Base-by-base conservation (phyloP, 2,329 filamentous ascomycete genomes). In the Fusarium sp. region DNA sequence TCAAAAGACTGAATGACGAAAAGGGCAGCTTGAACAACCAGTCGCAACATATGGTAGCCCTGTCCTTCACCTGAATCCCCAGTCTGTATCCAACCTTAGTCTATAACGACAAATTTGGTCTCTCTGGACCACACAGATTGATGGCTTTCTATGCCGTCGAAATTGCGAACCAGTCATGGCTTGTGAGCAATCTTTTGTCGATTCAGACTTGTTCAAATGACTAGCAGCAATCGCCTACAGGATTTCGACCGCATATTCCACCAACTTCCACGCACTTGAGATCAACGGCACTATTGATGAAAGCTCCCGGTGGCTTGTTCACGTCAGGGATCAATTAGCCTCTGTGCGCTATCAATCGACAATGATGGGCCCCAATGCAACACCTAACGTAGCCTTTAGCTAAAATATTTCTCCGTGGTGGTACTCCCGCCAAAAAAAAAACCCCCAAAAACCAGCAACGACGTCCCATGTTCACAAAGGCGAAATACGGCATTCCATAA, bases 11-110 rank as follows among this genome's bases (percentile, higher is more conserved):
- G 17, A 31, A 49, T 14, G 31, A 22, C 47, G 54, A 64, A 39
- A 49, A 33, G 38, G 28, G 52, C 22, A 38, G 48, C n/a, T 47
- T 42, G 22, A 57, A 12, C 20, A 47, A 42, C 60, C 56, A 70
- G 57, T 66, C 48, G 48, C 48, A 60, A 60, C 66, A 63, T 18
- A 20, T 39, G 26, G 17, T 24, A 24, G 28, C 45, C 24, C 36
- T 55, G 58, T 67, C 28, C 22, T 66, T 71, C 73, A 77, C 76
- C 76, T 77, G 71, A 75, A 77, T 64, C 58, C 75, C 69, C 65
- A 57, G 73, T 59, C 44, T 63, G 20, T 15, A 52, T 38, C 26
- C 52, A 22, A 31, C 22, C 57, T 59, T 24, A 10, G 31, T n/a
- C 22, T 35, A 22, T 12, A 47, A 45, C 52, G 44, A 28, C 24